Conservation (phyloP, 495 filamentous ascomycete genomes). For the Penicillium goetzii region DNA sequence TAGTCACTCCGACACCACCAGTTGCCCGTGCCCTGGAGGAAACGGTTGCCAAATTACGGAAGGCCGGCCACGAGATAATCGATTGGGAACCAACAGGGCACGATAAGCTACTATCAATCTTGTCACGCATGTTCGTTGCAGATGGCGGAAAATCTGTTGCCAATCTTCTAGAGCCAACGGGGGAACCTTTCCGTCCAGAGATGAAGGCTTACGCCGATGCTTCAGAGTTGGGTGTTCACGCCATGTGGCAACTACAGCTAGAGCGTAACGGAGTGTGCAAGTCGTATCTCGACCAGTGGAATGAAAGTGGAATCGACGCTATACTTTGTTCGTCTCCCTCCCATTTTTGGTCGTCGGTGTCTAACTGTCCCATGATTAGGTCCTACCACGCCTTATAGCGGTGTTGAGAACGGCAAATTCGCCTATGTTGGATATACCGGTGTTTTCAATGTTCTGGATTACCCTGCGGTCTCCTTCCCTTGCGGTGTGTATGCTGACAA, state of each 20-base stretch:
- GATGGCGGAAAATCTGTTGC: constrained; percentile 1
- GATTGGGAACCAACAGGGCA: not conserved
- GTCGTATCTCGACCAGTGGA: constrained; percentile 1
- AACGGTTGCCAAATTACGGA: constrained; percentile 49
- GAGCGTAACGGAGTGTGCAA: not conserved
- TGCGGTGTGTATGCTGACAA: constrained; percentile 15
- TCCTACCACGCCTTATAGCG: constrained; percentile 23
- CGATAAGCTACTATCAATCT: not conserved
- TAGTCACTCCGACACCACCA: constrained; percentile 68
- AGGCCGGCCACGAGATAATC: constrained; percentile 18
- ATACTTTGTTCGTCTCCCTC: not conserved
- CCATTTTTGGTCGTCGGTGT: not conserved
- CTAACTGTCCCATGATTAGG: not conserved
- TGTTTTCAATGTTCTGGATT: constrained; percentile 29
- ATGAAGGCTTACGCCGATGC: constrained; percentile 1
- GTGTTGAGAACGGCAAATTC: constrained; percentile 24
- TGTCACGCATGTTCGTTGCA: constrained; percentile 3
- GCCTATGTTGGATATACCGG: constrained; percentile 23
- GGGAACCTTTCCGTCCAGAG: constrained; percentile 1
- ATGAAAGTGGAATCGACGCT: not conserved
- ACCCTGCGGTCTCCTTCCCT: constrained; percentile 25
- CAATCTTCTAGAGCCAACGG: not conserved
- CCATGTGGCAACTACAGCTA: not conserved
- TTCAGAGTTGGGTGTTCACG: not conserved
- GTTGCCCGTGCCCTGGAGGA: constrained; percentile 57